A percentile compares a stretch with the other conserved stretches of the same genome.
phyloP scores from a whole-genome alignment of 176 grass and related monocot genomes.

The Aegilops longissima region DNA sequence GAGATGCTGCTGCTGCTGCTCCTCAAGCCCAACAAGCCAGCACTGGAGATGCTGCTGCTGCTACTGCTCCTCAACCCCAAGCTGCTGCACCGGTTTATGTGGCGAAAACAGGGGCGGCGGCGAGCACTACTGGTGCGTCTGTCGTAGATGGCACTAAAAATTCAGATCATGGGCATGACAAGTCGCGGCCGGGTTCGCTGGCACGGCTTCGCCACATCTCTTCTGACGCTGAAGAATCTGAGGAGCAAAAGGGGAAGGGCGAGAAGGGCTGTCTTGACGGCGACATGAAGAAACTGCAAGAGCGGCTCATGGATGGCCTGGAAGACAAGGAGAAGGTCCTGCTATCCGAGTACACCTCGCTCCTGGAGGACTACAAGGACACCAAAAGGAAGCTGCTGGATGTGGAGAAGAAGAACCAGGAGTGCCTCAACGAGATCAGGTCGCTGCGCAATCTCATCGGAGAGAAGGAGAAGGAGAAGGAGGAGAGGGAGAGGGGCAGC shows the following conservation, averaged over 20 bases:
- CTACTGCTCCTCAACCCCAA: no score
- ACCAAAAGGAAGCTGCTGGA: constrained; percentile 58
- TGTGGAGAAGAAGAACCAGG: constrained; percentile 64
- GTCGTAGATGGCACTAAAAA: neutral
- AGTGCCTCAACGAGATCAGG: constrained; percentile 59
- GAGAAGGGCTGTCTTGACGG: neutral
- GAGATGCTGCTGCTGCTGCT: no score
- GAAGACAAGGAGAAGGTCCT: constrained; percentile 68
- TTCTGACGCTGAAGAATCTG: neutral
- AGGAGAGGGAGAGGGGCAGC: neutral
- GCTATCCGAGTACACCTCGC: constrained; percentile 49
- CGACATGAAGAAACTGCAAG: constrained; percentile 36
- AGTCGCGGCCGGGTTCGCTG: constrained; percentile 32
- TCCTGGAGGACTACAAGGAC: constrained; percentile 66
- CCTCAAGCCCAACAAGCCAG: neutral
- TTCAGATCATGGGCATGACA: constrained; percentile 21
- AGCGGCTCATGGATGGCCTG: constrained; percentile 40
- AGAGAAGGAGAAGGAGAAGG: constrained; percentile 10
- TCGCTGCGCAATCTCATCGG: constrained; percentile 46
- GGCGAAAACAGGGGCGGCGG: neutral
- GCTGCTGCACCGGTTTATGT: neutral
- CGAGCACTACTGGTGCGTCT: neutral
- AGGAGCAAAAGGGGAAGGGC: neutral
- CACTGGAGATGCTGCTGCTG: neutral
- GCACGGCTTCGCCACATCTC: constrained; percentile 39